phyloP scores from a whole-genome alignment of 169 alveolate genomes.

The Plasmodium billcollinsi region DNA sequence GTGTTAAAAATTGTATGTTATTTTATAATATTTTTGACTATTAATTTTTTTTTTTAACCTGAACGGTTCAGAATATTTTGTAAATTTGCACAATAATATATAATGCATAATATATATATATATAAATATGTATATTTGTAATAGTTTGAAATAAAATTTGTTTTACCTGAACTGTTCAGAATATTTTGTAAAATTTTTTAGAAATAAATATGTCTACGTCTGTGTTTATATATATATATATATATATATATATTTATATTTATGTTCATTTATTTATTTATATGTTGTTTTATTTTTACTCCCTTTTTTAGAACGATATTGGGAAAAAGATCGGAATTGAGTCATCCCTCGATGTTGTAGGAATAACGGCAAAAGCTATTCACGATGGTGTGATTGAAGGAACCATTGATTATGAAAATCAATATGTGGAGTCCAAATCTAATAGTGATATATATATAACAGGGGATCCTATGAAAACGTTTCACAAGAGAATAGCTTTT shows the following conservation, averaged over 20 bases:
- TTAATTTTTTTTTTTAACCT: no score
- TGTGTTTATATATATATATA: not conserved
- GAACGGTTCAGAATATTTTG: no score
- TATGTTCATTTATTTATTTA: not conserved
- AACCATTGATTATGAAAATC: conserved; percentile 92
- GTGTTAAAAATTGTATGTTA: no score
- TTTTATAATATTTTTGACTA: no score
- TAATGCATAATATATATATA: no score
- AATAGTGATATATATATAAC: conserved; percentile 44
- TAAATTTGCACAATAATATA: no score
- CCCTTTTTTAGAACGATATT: conserved; percentile 85
- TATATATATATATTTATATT: not conserved
- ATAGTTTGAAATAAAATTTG: no score
- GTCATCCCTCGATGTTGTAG: conserved; percentile 92
- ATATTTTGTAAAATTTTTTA: not conserved
- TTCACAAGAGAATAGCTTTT: conserved; percentile 94
- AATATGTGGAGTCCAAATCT: conserved; percentile 86
- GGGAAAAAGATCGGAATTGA: conserved; percentile 93
- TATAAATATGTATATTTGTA: no score
- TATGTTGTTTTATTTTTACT: not conserved
- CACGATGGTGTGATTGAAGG: conserved; percentile 97
- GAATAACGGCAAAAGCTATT: conserved; percentile 95
- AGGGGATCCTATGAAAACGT: conserved; percentile 91
- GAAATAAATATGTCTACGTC: not conserved
- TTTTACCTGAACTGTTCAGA: no score